These are phyloP conservation scores for Calocybe gambosa DNA, from an alignment of 1,284 basidiomycete species.

Conservation along the genomic window DNA sequence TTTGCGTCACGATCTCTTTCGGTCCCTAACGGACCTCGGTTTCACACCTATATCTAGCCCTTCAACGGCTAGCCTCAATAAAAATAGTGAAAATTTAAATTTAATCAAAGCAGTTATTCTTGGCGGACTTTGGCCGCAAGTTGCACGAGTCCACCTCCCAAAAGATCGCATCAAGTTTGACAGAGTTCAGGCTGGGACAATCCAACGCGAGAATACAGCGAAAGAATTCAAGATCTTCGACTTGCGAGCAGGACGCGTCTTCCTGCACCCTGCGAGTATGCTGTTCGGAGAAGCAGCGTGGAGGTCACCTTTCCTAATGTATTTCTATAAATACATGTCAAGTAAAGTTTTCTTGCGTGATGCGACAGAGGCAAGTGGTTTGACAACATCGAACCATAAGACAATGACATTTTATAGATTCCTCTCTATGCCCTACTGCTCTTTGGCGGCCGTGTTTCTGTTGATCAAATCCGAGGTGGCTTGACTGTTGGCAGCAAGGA, in stretches of 20 bases:
- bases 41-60: constrained; percentile 53
- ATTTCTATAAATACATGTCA: constrained; percentile 82
- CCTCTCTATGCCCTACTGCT: constrained; percentile 81
- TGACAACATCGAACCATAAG: too few relatives aligned
- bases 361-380: constrained; percentile 82
- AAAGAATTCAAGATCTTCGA: constrained; percentile 81
- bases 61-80: constrained; percentile 43
- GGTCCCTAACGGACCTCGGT: constrained; percentile 68
- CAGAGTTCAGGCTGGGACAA: constrained; percentile 71
- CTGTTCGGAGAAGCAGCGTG: constrained; percentile 72
- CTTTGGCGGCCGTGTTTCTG: constrained; percentile 76
- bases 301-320: constrained; percentile 75
- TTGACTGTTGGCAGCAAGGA: constrained; percentile 57
- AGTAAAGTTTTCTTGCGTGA: constrained; percentile 84
- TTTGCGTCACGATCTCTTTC: constrained; percentile 74
- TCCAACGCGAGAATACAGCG: constrained; percentile 78
- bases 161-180: constrained; percentile 74
- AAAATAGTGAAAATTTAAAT: constrained; percentile 60
- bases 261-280: constrained; percentile 82
- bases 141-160: constrained; percentile 74
- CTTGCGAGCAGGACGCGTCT: constrained; percentile 53
- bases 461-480: constrained; percentile 76
- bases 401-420: constrained; percentile 47
- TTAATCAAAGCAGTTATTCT: constrained; percentile 79
- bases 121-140: constrained; percentile 78